Percentiles rank a stretch among this genome's conserved stretches.
Conservation (phyloP, 208 protist genomes). For the Endotrypanum monterogeii region DNA sequence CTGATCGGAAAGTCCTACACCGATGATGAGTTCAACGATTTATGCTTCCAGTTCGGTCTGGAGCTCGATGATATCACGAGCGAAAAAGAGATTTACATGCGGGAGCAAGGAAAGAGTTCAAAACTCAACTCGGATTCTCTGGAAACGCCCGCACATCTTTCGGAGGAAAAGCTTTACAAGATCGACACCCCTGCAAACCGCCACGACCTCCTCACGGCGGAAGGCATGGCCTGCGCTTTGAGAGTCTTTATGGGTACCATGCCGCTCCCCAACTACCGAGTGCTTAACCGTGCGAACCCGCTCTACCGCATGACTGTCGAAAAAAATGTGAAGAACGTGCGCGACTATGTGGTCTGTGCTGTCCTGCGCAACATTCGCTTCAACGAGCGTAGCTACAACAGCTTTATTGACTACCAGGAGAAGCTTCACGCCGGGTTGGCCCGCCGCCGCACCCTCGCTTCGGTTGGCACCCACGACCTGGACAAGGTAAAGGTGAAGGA, state of each 20-base stretch:
- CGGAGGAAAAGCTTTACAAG: slow-evolving; percentile 95
- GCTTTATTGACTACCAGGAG: slow-evolving; percentile 99
- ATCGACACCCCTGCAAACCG: slow-evolving; percentile 99
- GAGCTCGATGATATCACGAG: slow-evolving; percentile 99
- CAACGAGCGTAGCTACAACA: slow-evolving; percentile 93
- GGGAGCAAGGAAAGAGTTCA: slow-evolving; percentile 77
- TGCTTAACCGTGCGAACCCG: slow-evolving; percentile 59
- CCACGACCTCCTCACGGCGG: slow-evolving; percentile 97
- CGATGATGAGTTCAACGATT: slow-evolving; percentile 94
- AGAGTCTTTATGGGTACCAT: slow-evolving; percentile 89
- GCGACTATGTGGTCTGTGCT: slow-evolving; percentile 98
- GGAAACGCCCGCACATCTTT: slow-evolving; percentile 66
- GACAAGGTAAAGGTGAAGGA: slow-evolving; percentile 89
- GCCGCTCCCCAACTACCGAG: slow-evolving; percentile 67
- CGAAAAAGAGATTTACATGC: slow-evolving; percentile 93
- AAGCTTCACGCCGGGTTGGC: slow-evolving; percentile 98
- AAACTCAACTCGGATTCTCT: slow-evolving; percentile 15
- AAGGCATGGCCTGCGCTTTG: slow-evolving; percentile 90
- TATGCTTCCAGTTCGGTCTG: slow-evolving; percentile 98
- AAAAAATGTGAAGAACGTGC: slow-evolving; percentile 78
- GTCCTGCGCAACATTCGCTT: slow-evolving; percentile 97
- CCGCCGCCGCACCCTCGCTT: slow-evolving; percentile 96
- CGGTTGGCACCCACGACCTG: slow-evolving; percentile 99
- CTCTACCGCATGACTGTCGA: slow-evolving; percentile 88
- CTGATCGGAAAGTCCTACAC: slow-evolving; percentile 88